Evolutionary conservation across 495 filamentous ascomycete genomes (phyloP).

Genomic region (Lophiotrema nucula): DNA sequence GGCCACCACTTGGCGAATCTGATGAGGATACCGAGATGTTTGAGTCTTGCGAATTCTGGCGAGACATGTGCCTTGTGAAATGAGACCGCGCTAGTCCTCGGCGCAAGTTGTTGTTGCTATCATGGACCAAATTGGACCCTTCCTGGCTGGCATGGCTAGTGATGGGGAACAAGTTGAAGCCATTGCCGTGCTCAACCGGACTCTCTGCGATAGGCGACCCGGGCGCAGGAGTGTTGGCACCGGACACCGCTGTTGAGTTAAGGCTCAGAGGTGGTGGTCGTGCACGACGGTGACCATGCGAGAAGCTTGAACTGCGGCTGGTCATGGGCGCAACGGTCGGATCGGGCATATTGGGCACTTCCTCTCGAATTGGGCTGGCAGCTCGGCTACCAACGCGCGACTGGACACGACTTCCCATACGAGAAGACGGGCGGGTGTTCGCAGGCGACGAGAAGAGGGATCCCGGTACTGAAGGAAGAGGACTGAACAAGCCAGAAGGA

Average conservation of each 20-base stretch:
- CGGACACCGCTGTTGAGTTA: slow-evolving; percentile 2
- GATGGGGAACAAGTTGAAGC: slow-evolving; percentile 8
- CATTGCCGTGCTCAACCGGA: slow-evolving; percentile 2
- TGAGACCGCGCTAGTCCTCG: neutral
- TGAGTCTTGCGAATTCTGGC: slow-evolving; percentile 18
- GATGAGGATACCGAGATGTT: slow-evolving; percentile 1
- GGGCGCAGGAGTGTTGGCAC: neutral
- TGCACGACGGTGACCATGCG: neutral
- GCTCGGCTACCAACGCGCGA: slow-evolving; percentile 13
- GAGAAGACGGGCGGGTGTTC: slow-evolving; percentile 10
- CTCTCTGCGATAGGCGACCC: neutral
- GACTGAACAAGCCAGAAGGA: neutral
- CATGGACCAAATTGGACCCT: neutral
- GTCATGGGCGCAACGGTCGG: too few species aligned
- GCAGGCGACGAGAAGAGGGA: slow-evolving; percentile 5
- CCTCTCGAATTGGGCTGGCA: slow-evolving; percentile 17
- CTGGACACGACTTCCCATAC: slow-evolving; percentile 11
- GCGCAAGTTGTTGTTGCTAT: neutral
- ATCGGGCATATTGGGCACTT: neutral
- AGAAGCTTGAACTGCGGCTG: slow-evolving; percentile 1
- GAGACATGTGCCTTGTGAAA: neutral
- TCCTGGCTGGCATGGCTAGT: neutral
- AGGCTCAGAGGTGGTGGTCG: slow-evolving; percentile 16
- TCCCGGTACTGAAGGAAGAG: slow-evolving; percentile 11
- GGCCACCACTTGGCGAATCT: neutral